These are phyloP conservation scores for Carex littledalei DNA, from an alignment of 176 grass and related monocot genomes.

Conservation along the genomic window DNA sequence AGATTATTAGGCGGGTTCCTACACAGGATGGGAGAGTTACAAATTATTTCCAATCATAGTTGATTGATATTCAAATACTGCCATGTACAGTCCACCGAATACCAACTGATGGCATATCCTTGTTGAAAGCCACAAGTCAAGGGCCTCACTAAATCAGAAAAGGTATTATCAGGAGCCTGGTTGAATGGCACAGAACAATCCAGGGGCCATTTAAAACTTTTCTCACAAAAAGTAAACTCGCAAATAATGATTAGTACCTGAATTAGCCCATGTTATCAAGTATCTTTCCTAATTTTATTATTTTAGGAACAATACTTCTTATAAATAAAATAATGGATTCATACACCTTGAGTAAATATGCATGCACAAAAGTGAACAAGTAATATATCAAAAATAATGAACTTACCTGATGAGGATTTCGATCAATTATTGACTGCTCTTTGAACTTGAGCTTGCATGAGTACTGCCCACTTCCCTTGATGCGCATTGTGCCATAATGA, in stretches of 20 bases:
- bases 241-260: not conserved
- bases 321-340: not conserved
- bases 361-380: not conserved
- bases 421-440: slow-evolving; percentile 93
- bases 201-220: not conserved
- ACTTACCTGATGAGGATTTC: slow-evolving; percentile 79
- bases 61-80: slow-evolving; percentile 4
- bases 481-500: slow-evolving; percentile 92
- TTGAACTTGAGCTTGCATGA: slow-evolving; percentile 99
- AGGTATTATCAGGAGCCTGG: too few relatives aligned
- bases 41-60: not conserved
- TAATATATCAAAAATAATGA: slow-evolving; percentile 7
- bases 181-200: not conserved
- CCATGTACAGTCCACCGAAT: not conserved
- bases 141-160: not conserved
- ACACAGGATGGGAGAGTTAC: not conserved
- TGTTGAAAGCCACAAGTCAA: not conserved
- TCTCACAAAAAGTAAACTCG: not conserved
- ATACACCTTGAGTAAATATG: not conserved
- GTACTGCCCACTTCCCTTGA: slow-evolving; percentile 77
- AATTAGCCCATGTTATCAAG: not conserved
- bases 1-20: not conserved
- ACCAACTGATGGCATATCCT: not conserved
- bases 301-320: not conserved
- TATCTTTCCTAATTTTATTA: not conserved